A percentile compares a stretch with the other conserved stretches of the same genome.
These are phyloP conservation scores for Candida krabiensis DNA, from an alignment of 805 yeast species.

Conservation along the genomic window DNA sequence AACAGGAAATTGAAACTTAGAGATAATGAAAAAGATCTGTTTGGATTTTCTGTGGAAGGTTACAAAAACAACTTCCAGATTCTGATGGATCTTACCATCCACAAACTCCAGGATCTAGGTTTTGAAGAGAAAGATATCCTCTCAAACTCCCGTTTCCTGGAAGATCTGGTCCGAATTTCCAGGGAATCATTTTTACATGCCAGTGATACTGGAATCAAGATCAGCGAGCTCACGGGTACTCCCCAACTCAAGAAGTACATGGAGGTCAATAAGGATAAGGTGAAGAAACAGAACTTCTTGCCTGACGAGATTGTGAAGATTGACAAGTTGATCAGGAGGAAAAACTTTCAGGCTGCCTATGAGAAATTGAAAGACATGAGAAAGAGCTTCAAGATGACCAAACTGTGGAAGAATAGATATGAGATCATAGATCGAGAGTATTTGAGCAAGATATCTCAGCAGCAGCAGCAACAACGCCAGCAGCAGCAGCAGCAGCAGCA, in stretches of 20 bases:
- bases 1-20: constrained; percentile 22
- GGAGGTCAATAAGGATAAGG: background rate
- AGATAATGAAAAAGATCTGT: constrained; percentile 16
- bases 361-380: constrained; percentile 35
- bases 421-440: constrained; percentile 17
- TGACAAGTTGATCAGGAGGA: constrained; percentile 18
- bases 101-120: constrained; percentile 19
- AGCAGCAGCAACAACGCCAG: constrained; percentile 39
- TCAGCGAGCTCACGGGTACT: constrained; percentile 2
- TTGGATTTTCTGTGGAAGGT: constrained; percentile 15
- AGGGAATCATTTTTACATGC: constrained; percentile 23
- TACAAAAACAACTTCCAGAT: constrained; percentile 28
- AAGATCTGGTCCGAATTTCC: constrained; percentile 22
- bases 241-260: constrained; percentile 11
- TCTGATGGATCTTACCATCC: constrained; percentile 19
- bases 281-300: constrained; percentile 7
- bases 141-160: constrained; percentile 18
- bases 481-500: constrained; percentile 50
- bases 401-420: constrained; percentile 36
- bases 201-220: constrained; percentile 8
- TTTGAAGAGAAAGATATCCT: constrained; percentile 23
- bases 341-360: constrained; percentile 39
- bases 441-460: constrained; percentile 35
- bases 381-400: constrained; percentile 39
- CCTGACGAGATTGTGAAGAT: constrained; percentile 15